Percentiles rank a stretch among this genome's conserved stretches.
phyloP scores from a whole-genome alignment of 345 rosid species.

The Carallia pectinifolia region DNA sequence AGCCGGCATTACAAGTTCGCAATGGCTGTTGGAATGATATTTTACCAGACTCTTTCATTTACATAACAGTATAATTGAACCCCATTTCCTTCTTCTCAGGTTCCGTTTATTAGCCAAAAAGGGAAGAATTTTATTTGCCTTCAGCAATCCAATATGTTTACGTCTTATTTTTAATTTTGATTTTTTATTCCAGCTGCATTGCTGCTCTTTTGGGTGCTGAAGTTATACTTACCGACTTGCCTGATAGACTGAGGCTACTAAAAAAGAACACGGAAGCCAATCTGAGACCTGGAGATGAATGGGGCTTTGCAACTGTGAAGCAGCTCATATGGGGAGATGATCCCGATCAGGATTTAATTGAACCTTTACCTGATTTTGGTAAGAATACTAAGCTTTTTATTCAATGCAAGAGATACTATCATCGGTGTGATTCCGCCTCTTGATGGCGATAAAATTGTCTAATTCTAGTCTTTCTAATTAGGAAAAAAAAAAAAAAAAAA shows the following conservation, averaged over 20 bases:
- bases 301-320: slow-evolving; percentile 65
- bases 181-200: slow-evolving; percentile 50
- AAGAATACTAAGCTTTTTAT: not conserved
- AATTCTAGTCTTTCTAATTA: not conserved
- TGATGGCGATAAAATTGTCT: not conserved
- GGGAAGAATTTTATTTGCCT: not conserved
- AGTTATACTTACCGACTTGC: slow-evolving; percentile 79
- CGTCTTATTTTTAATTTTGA: slow-evolving; percentile 5
- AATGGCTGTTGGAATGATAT: no score
- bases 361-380: slow-evolving; percentile 82
- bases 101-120: not conserved
- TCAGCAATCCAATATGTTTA: slow-evolving; percentile 2
- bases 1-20: no score
- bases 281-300: slow-evolving; percentile 37
- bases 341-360: slow-evolving; percentile 49
- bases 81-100: no score
- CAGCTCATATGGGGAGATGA: slow-evolving; percentile 87
- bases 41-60: no score
- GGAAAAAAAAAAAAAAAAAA: not conserved
- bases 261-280: slow-evolving; percentile 70
- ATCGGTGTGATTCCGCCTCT: not conserved
- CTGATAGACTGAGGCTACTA: slow-evolving; percentile 75
- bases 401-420: not conserved
- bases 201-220: slow-evolving; percentile 86
- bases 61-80: no score